phyloP scores from a whole-genome alignment of 164 flowering plant genomes.

The Macadamia tetraphylla region DNA sequence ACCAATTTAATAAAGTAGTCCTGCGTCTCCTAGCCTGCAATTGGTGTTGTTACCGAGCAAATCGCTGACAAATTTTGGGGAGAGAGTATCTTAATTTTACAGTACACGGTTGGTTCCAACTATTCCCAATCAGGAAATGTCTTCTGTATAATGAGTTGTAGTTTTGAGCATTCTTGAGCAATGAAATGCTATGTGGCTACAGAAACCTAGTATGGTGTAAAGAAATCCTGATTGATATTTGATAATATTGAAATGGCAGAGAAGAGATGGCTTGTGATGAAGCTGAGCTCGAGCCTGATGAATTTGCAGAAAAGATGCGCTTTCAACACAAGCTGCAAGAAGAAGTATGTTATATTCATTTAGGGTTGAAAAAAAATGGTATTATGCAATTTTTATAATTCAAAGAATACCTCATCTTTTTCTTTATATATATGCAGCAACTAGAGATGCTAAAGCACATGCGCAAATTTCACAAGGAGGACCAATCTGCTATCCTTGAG shows the following conservation, averaged over 20 bases:
- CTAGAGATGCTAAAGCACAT: constrained; percentile 80
- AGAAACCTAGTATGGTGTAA: no score
- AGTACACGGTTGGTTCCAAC: no score
- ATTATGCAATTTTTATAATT: background rate
- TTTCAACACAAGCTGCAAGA: constrained; percentile 55
- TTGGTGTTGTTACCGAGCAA: background rate
- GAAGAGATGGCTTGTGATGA: constrained; percentile 96
- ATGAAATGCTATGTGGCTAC: no score
- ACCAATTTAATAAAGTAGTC: background rate
- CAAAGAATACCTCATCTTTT: background rate
- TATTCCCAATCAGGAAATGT: no score
- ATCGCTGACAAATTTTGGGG: no score
- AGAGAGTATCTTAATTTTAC: background rate
- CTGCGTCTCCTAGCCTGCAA: no score
- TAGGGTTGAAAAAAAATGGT: background rate
- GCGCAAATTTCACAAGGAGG: constrained; percentile 68
- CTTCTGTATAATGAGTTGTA: no score
- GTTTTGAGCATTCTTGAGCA: no score
- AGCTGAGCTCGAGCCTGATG: constrained; percentile 80
- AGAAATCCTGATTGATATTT: no score
- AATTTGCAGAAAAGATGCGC: constrained; percentile 57
- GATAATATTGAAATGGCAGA: constrained; percentile 25
- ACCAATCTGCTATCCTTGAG: constrained; percentile 75
- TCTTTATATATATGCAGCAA: constrained; percentile 45
- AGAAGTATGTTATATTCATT: constrained; percentile 35